Conservation (phyloP, 2,329 filamentous ascomycete species). For the Penicillium frequentans region DNA sequence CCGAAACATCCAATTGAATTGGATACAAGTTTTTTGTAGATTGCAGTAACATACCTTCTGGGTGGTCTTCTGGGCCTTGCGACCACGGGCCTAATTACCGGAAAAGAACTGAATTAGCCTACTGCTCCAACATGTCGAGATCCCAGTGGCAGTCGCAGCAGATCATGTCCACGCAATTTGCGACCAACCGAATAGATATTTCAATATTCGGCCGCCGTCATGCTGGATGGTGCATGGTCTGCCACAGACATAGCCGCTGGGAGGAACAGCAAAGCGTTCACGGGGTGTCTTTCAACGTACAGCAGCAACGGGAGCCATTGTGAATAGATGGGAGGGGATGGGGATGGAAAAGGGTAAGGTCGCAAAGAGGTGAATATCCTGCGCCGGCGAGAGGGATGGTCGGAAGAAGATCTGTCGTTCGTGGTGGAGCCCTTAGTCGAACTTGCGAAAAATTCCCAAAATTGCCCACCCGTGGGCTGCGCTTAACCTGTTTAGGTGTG, state of each 20-base stretch:
- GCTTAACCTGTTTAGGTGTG: conserved; percentile 22
- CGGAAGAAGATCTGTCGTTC: conserved; percentile 26
- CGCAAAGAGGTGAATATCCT: conserved; percentile 93
- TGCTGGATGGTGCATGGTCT: neutral
- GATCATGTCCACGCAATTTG: neutral
- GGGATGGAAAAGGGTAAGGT: conserved; percentile 46
- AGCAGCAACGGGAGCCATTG: conserved; percentile 82
- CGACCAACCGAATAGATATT: conserved; percentile 20
- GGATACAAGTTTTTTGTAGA: neutral
- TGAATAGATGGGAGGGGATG: conserved; percentile 43
- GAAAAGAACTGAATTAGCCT: conserved; percentile 77
- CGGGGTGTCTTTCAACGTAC: conserved; percentile 65
- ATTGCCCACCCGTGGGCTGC: conserved; percentile 24
- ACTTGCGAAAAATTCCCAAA: neutral
- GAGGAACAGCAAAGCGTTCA: conserved; percentile 93
- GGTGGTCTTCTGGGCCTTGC: conserved; percentile 51
- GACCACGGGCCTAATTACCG: conserved; percentile 45
- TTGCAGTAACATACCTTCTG: conserved; percentile 42
- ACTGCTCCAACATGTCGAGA: conserved; percentile 65
- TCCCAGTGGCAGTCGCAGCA: conserved; percentile 18
- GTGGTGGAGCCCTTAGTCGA: conserved; percentile 27
- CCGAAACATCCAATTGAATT: neutral
- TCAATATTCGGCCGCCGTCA: conserved; percentile 14
- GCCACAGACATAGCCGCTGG: conserved; percentile 14
- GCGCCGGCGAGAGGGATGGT: conserved; percentile 55